Conservation (phyloP, 164 flowering plant genomes). For the Akebia trifoliata region DNA sequence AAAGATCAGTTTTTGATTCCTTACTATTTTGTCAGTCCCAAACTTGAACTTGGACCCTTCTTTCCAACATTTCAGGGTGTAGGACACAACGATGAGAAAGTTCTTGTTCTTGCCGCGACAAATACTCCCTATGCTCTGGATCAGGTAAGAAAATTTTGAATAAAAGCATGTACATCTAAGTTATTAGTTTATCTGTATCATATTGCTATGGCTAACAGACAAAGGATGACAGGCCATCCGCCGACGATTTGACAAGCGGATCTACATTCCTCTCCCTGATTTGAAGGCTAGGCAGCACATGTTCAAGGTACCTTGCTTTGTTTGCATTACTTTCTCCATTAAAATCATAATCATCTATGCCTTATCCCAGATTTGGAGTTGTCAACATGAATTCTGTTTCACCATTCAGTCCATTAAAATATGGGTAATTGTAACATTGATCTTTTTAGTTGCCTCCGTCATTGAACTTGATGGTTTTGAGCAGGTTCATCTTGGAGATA, state of each 20-base stretch:
- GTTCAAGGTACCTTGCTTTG: constrained; percentile 89
- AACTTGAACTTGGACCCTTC: background rate
- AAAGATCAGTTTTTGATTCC: background rate
- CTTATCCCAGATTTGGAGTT: too few species aligned
- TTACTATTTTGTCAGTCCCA: constrained; percentile 1
- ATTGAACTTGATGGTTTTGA: constrained; percentile 2
- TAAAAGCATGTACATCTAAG: background rate
- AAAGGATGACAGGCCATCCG: constrained; percentile 54
- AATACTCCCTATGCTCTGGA: too few species aligned
- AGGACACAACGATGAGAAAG: constrained; percentile 83
- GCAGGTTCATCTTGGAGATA: constrained; percentile 95
- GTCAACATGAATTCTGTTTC: too few species aligned
- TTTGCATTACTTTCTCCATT: too few species aligned
- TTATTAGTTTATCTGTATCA: background rate
- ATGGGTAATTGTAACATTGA: too few species aligned
- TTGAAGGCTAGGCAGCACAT: constrained; percentile 87
- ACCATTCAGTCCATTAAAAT: background rate
- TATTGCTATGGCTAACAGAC: constrained; percentile 5
- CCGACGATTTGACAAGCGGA: too few species aligned
- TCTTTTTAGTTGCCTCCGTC: background rate
- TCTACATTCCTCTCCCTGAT: constrained; percentile 95
- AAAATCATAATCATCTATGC: too few species aligned
- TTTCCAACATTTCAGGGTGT: constrained; percentile 57
- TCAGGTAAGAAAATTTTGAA: constrained; percentile 47
- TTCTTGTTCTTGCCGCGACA: constrained; percentile 96